phyloP scores from a whole-genome alignment of 129 eudicot genomes.

The Centaurea solstitialis region DNA sequence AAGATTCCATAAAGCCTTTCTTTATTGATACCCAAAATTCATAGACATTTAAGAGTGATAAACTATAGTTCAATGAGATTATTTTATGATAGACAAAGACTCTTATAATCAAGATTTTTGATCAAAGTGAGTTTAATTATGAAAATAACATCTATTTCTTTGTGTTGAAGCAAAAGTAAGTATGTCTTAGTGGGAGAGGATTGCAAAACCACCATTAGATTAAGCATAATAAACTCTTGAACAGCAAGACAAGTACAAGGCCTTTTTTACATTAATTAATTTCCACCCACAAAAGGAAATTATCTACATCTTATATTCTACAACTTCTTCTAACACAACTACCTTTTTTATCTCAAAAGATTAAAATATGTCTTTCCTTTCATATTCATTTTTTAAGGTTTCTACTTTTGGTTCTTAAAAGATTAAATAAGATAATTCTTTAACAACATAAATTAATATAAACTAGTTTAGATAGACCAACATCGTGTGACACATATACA shows the following conservation, averaged over 20 bases:
- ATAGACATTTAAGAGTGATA: background rate
- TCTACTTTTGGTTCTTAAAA: background rate
- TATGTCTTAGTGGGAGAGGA: slow-evolving; percentile 1
- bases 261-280: slow-evolving; percentile 6
- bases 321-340: background rate
- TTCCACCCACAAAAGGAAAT: slow-evolving; percentile 1
- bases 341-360: background rate
- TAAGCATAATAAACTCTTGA: slow-evolving; percentile 7
- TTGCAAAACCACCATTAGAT: slow-evolving; percentile 6
- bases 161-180: slow-evolving; percentile 6
- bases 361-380: background rate
- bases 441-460: background rate
- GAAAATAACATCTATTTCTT: slow-evolving; percentile 1
- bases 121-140: background rate
- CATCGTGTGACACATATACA: background rate
- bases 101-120: background rate
- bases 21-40: background rate
- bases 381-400: background rate
- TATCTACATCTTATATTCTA: background rate
- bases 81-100: background rate
- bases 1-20: background rate
- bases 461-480: background rate
- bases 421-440: background rate
- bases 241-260: slow-evolving; percentile 10
- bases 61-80: background rate